Evolutionary conservation across 2,329 filamentous ascomycete species (phyloP).

Genomic region (Bertia moriformis): DNA sequence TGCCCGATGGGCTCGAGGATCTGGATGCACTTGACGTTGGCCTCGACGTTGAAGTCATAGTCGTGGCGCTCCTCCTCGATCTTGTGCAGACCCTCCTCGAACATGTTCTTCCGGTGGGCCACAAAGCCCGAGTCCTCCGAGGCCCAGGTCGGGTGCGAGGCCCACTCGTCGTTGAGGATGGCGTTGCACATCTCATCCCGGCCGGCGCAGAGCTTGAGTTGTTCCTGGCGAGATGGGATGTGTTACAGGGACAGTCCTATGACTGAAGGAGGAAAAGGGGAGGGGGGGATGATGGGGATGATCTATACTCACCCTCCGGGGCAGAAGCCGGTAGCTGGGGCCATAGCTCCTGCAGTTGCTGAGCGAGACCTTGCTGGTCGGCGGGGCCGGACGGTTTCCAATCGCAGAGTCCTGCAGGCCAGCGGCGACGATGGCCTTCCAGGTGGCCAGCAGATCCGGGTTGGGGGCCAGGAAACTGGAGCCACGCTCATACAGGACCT

Average conservation of each 20-base stretch:
- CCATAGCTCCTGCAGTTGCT: conserved; percentile 93
- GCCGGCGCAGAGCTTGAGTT: conserved; percentile 80
- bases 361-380: conserved; percentile 71
- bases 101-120: conserved; percentile 89
- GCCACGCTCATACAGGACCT: conserved; percentile 69
- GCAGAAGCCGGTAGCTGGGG: conserved; percentile 84
- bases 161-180: conserved; percentile 95
- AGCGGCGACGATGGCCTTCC: conserved; percentile 54
- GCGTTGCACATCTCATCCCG: conserved; percentile 87
- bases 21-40: conserved; percentile 86
- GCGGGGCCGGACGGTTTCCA: conserved; percentile 62
- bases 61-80: conserved; percentile 98
- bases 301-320: no score
- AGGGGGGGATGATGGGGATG: no score
- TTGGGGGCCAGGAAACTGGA: conserved; percentile 77
- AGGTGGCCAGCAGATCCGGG: conserved; percentile 74
- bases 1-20: conserved; percentile 88
- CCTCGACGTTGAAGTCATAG: conserved; percentile 96
- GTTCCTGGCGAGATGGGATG: no score
- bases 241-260: conserved; percentile 28
- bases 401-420: conserved; percentile 67
- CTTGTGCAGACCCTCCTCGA: conserved; percentile 82
- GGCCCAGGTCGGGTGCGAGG: conserved; percentile 95
- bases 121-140: conserved; percentile 97
- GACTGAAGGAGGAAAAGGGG: conserved; percentile 21